Evolutionary conservation across 768 basidiomycete genomes (phyloP), one percentile per base, ranked within the genome.

Genomic region (Tylopilus intermedius): DNA sequence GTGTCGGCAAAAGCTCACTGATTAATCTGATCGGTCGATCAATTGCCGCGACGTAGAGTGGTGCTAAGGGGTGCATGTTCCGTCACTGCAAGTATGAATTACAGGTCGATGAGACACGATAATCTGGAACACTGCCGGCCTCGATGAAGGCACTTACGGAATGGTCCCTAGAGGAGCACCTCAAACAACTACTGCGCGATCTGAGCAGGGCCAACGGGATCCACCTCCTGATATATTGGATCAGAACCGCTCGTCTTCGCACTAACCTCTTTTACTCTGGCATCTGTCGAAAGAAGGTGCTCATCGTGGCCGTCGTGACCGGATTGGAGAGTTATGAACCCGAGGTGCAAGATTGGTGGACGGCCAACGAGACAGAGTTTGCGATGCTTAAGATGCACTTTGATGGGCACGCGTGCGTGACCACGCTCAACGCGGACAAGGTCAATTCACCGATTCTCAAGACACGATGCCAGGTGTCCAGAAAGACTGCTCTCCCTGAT

Each of bases 1-100:
- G 66, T 2, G 62, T 73, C 39, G 65, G 69, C 32, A 76, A 78
- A 55, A 73, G 75, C 59, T 74, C 71, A n/a, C 60, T 75, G 50
- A 60, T 78, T 48, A 74, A 76, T 60, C 67, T 75, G 68, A 58
- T 78, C 42, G 63, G 62, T 60, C 74, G 51, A 63, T 75, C 59
- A 72, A 73, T 62, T 24, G 74, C 74, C 29, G 47, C 49, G 0
- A 64, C 67, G 21, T 74, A 71, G 5, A 69, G 65, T 48, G 59
- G 59, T 43, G 70, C 65, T 8, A 61, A 57, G 24, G 71, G 72
- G 4, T 72, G 67, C 56, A 75, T 73, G 21, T 71, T 71, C 43
- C 47, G 58, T 10, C 65, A 68, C 49, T 47, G 49, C 42, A 54
- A 60, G 8, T 66, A 71, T 63, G 52, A 59, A 33, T 56, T 71